Evolutionary conservation across 2,329 filamentous ascomycete genomes (phyloP), one percentile per base, ranked within the genome.

Genomic region (Cladosporium sp.): DNA sequence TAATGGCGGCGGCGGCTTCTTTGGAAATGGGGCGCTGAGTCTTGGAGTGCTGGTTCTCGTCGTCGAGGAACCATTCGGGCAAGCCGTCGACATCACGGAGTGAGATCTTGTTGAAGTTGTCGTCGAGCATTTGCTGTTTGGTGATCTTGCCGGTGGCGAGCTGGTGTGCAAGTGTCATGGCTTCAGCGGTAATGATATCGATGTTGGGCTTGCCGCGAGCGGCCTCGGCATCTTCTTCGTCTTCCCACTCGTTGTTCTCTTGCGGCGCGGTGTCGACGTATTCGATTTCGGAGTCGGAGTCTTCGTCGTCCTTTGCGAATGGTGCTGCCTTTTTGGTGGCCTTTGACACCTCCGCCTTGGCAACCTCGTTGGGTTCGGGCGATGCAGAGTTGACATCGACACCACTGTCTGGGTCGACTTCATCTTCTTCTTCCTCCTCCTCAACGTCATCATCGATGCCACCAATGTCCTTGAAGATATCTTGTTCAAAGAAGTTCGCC

Each of bases 121-220:
- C 93, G 69, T 99, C 95, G 47, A 93, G 78, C 5, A 96, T 78
- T 66, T 97, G 90, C 58, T 88, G 76, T 47, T 84, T 88, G 0
- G 87, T 89, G 74, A 88, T 92, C 71, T 93, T 83, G 45, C 93
- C 93, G 0, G 88, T 91, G 3, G 92, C 94, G 60, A 99, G 87
- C 70, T 91, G 85, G 65, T 97, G 94, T 0, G 94, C 95, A 15
- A 99, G 82, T 0, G 93, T 95, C 94, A 99, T 99, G 64, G 95
- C 94, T 79, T 99, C 94, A 5, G 92, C 94, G n/a, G 94, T 99
- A 70, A 97, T 96, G 69, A 99, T 97, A 73, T 97, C 92, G 75
- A 99, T 96, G 71, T 97, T 92, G 82, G 75, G 72, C 57, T 81
- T 84, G 59, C 87, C 87, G 51, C 67, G 64, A 36, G 63, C 40